Evolutionary conservation across 1,139 yeast genomes (phyloP), one percentile per base, ranked within the genome.

Genomic region (Kodamaea sp.): DNA sequence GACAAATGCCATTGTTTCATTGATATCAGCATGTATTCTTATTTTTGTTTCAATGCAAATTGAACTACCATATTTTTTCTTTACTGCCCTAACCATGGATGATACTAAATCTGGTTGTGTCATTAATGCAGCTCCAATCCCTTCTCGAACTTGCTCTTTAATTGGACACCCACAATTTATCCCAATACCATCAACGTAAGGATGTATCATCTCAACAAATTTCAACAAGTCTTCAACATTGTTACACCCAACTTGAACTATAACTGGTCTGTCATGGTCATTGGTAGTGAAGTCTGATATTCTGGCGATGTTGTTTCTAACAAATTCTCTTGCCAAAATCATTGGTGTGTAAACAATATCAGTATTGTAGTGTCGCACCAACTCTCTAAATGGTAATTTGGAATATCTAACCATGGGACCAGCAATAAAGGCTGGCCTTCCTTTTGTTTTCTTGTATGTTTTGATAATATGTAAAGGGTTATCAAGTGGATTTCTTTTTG

Each of bases 321-420:
- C 96, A 73, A 89, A 92, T 62, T 92, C 98, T 38, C 97, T 68
- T 2, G 97, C 97, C 35, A 92, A 67, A 32, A 92, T 89, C 98
- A 92, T 92, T 5, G 98, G 98, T 0, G 96, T 81, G 56, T 92
- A 92, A 4, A 88, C 95, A 8, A 92, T 81, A 55, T 90, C 96
- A 33, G 81, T 79, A 41, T 75, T 70, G 57, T 80, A 89, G 36
- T 82, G 80, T 31, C 96, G 73, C 9, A 90, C 58, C 5, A 87
- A 65, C 44, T 86, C 86, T 35, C 98, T 73, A 55, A 92, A 92
- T 4, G 98, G 96, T 31, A 94, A 74, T 60, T 92, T 92, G 1
- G 96, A 88, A 65, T 92, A 92, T 39, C 98, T 70, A 1, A 92
- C 98, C 98, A 92, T 92, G 6, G 98, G 98, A 0, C 97, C 98